These are phyloP conservation scores for Penicillium brevicompactum DNA, from an alignment of 2,329 filamentous ascomycete species.

Conservation along the genomic window DNA sequence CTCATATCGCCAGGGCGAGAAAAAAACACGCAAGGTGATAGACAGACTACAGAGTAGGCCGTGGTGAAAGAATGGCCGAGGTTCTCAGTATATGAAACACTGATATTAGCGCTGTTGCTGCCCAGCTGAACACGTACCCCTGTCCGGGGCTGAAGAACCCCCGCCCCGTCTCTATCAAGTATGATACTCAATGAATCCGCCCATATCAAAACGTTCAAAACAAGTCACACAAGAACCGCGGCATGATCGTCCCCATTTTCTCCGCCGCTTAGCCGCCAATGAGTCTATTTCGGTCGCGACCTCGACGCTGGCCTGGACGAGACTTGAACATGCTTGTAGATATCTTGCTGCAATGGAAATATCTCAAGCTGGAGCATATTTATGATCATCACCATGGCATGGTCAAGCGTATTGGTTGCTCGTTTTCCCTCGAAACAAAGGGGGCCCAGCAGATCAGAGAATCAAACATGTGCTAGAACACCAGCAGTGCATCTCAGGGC, in stretches of 20 bases:
- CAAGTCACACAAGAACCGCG: background rate
- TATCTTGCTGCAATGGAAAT: no score
- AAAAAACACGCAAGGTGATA: background rate
- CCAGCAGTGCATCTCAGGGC: no score
- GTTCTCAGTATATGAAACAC: background rate
- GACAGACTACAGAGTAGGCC: background rate
- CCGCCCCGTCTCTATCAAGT: background rate
- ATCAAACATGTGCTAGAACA: no score
- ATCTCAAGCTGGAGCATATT: no score
- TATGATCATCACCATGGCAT: no score
- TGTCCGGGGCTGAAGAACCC: constrained; percentile 1
- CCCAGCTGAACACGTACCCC: background rate
- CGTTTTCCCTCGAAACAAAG: no score
- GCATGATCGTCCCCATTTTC: background rate
- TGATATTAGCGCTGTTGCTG: background rate
- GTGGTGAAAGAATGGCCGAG: background rate
- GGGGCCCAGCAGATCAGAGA: no score
- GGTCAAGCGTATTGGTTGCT: no score
- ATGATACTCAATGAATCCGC: background rate
- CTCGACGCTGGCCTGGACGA: background rate
- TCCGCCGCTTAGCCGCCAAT: background rate
- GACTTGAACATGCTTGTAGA: no score
- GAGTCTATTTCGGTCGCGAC: background rate
- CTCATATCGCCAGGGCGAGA: background rate
- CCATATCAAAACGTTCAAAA: background rate